Percentiles rank a stretch among this genome's conserved stretches.
Evolutionary conservation across 768 basidiomycete genomes (phyloP).

Genomic region (Termitomyces sp.): DNA sequence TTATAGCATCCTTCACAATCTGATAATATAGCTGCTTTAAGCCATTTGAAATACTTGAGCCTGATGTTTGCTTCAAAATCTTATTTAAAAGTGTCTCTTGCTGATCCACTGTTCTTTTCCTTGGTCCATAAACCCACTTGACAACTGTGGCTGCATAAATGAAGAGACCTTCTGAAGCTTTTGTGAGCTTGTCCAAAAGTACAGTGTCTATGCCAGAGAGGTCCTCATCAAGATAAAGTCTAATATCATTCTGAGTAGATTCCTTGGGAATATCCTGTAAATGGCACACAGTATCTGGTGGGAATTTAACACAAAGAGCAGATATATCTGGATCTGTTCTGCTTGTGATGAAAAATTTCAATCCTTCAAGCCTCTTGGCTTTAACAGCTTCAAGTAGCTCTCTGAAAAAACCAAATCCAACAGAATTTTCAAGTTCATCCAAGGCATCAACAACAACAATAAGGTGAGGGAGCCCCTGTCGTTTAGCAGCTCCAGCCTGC

Average conservation of each 20-base stretch:
- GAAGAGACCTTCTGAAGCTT: too few relatives aligned
- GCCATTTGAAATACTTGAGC: neutral
- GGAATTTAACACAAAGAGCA: neutral
- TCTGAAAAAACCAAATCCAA: neutral
- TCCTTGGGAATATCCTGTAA: neutral
- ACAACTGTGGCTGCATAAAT: too few relatives aligned
- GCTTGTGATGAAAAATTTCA: neutral
- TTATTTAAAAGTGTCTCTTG: too few relatives aligned
- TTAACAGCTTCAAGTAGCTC: neutral
- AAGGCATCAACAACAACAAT: neutral
- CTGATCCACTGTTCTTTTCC: too few relatives aligned
- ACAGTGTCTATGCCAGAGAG: neutral
- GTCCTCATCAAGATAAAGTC: neutral
- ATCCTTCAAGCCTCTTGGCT: neutral
- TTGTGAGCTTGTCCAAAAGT: too few relatives aligned
- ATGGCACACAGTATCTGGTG: neutral
- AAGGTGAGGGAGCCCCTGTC: neutral
- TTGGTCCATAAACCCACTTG: too few relatives aligned
- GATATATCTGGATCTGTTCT: neutral
- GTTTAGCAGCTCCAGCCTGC: neutral
- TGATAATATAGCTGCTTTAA: neutral
- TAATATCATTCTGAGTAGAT: neutral
- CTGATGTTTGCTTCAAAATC: too few relatives aligned
- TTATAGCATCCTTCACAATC: neutral
- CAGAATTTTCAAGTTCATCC: neutral